Evolutionary conservation across 140 eudicot species (phyloP), one percentile per base, ranked within the genome.

Genomic region (Artemisia princeps): DNA sequence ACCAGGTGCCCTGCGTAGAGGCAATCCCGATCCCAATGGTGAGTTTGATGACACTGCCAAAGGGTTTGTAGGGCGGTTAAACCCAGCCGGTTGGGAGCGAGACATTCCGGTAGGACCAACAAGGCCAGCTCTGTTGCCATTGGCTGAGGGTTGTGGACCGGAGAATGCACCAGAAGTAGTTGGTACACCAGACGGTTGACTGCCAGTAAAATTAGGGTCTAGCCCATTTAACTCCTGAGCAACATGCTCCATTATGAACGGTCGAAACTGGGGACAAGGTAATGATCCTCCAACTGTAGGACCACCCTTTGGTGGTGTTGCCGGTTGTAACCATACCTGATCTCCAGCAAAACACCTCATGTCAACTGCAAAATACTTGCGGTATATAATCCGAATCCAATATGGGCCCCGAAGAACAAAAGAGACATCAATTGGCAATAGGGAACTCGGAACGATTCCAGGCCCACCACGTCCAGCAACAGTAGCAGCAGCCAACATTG

Each of bases 331-430:
- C 99, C 99, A 94, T 17, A 94, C 99, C 78, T 94, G 99, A 73
- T 94, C 99, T 65, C 99, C 99, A 62, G 96, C 99, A 77, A 86
- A 94, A 75, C 99, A 94, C 75, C 99, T 83, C 99, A 94, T 88
- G 81, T 94, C 99, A 63, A 94, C 96, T 4, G 99, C 95, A 70
- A 94, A 94, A 49, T 84, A 60, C 76, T 94, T 94, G 15, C 99
- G 84, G 65, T 94, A 94, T 70, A 94, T 84, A 51, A 94, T 86
- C 19, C 99, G 81, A 62, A 94, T 94, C 99, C 99, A 94, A 50
- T 94, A 94, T 4, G 99, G 99, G n/a, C 99, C 96, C 61, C 96
- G 95, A 58, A 94, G 94, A 12, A 86, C 99, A 54, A 94, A 95
- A 46, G 99, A 94, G 60, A 94, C 99, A 69, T 94, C 99, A 59